Base-by-base conservation (phyloP, 805 yeast genomes). In the Zygoascus flipseniorum region DNA sequence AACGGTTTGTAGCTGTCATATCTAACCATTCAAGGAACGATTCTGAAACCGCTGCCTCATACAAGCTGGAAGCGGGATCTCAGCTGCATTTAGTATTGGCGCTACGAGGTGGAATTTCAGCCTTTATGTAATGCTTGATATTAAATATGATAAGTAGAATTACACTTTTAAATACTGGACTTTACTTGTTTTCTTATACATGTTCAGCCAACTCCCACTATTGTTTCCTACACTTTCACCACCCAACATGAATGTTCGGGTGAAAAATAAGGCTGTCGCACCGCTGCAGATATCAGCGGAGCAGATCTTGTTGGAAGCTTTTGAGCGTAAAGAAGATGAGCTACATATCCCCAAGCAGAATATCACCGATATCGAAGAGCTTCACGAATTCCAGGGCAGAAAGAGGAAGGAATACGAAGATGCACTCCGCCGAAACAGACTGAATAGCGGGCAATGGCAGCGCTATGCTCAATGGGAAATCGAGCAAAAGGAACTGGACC, bases 81-180 rank as follows among this genome's bases (percentile, higher is more conserved):
- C 88, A 89, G 51, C 74, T 92, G 61, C 97, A 92, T 71, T 76
- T 92, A 63, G 98, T 93, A 16, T 73, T 92, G 62, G 92, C 98
- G 1, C 79, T 92, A 51, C 83, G 98, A 69, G 99, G 99, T 1
- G 98, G 98, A 13, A 3, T 8, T 5, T 35, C 8, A 35, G 39
- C 13, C 5, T 13, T 35, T 13, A 35, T 5, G 39, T 35, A 35
- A 23, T 4, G 6, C 6, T 4, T 6, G 6, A 23, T 23, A 23
- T 23, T 4, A 23, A 23, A 23, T 6, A 23, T 23, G 28, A 23
- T 6, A 23, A 3, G 28, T 23, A 23, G 28, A 23, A 23, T 23
- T 23, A 6, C 28, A 23, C 28, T 23, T 3, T 23, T 6, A 23
- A 6, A 23, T 23, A 6, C 28, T 23, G 28, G 28, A 23, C 6